Conservation (phyloP, 1,284 basidiomycete species). For the Tilletia setariae region DNA sequence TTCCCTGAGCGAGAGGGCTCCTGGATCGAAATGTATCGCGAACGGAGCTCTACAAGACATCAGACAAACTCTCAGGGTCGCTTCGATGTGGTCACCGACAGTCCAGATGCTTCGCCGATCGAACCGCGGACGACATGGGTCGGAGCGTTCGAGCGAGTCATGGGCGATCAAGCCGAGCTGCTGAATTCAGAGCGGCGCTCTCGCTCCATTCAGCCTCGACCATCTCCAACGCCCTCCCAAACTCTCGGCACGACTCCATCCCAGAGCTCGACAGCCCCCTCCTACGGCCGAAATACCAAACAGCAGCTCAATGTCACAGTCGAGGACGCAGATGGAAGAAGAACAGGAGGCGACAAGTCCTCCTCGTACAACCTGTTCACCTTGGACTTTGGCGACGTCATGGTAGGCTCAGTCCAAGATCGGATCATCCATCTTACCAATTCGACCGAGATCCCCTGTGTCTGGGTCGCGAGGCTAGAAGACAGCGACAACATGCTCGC, state of each 20-base stretch:
- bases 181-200: conserved; percentile 1
- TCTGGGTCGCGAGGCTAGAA: conserved; percentile 44
- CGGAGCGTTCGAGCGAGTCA: conserved; percentile 47
- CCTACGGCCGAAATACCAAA: conserved; percentile 35
- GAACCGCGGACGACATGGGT: conserved; percentile 30
- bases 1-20: not conserved
- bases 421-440: conserved; percentile 39
- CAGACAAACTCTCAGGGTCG: not conserved
- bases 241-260: conserved; percentile 8
- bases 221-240: not conserved
- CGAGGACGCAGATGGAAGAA: conserved; percentile 7
- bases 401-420: conserved; percentile 40
- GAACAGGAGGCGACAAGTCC: conserved; percentile 1
- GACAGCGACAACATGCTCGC: conserved; percentile 44
- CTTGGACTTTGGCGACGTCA: conserved; percentile 50
- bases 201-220: conserved; percentile 18
- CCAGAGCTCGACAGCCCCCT: conserved; percentile 32
- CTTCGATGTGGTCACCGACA: conserved; percentile 7
- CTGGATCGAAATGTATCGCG: conserved; percentile 5
- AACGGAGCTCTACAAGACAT: conserved; percentile 2
- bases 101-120: not conserved
- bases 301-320: conserved; percentile 25
- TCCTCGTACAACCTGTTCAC: conserved; percentile 9
- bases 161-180: conserved; percentile 41
- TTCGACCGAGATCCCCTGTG: conserved; percentile 45